These are phyloP conservation scores for Heliamphora exappendiculata DNA, from an alignment of 148 eudicot species.

Conservation along the genomic window DNA sequence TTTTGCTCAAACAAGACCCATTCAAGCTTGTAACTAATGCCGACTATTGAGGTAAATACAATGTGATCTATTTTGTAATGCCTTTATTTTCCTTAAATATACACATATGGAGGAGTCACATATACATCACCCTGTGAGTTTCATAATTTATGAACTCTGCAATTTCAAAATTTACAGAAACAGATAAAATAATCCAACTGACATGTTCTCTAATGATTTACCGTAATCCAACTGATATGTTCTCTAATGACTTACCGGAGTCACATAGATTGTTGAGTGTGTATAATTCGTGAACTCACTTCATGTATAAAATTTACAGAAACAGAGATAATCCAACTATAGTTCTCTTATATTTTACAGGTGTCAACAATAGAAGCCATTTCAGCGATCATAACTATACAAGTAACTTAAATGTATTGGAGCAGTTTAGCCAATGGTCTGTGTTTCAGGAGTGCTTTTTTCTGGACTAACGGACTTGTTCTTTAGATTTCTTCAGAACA, in stretches of 20 bases:
- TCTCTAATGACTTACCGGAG: too few species aligned
- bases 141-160: background rate
- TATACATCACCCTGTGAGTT: background rate
- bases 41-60: conserved; percentile 22
- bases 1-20: conserved; percentile 27
- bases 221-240: too few species aligned
- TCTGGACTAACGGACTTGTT: background rate
- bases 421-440: background rate
- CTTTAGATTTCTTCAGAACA: background rate
- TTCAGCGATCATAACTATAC: background rate
- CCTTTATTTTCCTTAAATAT: background rate
- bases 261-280: background rate
- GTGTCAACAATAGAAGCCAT: background rate
- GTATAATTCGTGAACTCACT: background rate
- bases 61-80: background rate
- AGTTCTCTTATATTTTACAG: conserved; percentile 1
- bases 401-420: background rate
- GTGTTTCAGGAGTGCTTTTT: background rate
- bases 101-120: background rate
- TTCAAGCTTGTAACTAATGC: conserved; percentile 53
- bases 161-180: background rate
- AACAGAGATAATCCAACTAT: conserved; percentile 1
- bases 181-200: too few species aligned
- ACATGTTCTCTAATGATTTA: too few species aligned
- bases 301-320: background rate